These are phyloP conservation scores for Capronia americana DNA, from an alignment of 2,329 filamentous ascomycete species.

Conservation along the genomic window DNA sequence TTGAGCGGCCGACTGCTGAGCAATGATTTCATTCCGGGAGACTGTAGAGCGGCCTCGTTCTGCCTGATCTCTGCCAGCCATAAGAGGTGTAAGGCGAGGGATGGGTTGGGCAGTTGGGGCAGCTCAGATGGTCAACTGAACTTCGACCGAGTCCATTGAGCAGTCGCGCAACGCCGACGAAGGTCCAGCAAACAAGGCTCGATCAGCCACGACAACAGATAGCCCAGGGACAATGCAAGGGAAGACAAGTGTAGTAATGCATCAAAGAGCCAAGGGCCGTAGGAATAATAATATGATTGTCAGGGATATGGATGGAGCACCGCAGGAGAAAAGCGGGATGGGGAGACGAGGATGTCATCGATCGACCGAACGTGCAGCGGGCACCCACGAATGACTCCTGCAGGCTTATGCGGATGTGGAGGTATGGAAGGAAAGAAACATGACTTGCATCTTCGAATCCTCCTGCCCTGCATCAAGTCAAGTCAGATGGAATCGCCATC, in stretches of 20 bases:
- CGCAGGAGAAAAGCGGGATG: not conserved
- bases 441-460: slow-evolving; percentile 1
- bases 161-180: not conserved
- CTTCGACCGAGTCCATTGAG: not conserved
- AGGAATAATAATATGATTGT: slow-evolving; percentile 2
- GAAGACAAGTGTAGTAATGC: not conserved
- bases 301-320: not conserved
- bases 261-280: not conserved
- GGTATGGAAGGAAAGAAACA: slow-evolving; percentile 5
- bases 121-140: not conserved
- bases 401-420: not conserved
- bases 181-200: not conserved
- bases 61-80: slow-evolving; percentile 10
- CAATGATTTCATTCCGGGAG: slow-evolving; percentile 14
- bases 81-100: not conserved
- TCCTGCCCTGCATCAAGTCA: not conserved
- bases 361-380: not conserved
- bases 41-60: slow-evolving; percentile 18
- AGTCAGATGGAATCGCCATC: not conserved
- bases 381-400: not conserved
- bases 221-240: not conserved
- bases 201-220: not conserved
- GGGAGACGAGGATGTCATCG: not conserved
- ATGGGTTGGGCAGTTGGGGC: not conserved
- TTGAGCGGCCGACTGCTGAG: not conserved